Conservation (phyloP, 2,329 filamentous ascomycete species). For the Fusarium ambrosium region DNA sequence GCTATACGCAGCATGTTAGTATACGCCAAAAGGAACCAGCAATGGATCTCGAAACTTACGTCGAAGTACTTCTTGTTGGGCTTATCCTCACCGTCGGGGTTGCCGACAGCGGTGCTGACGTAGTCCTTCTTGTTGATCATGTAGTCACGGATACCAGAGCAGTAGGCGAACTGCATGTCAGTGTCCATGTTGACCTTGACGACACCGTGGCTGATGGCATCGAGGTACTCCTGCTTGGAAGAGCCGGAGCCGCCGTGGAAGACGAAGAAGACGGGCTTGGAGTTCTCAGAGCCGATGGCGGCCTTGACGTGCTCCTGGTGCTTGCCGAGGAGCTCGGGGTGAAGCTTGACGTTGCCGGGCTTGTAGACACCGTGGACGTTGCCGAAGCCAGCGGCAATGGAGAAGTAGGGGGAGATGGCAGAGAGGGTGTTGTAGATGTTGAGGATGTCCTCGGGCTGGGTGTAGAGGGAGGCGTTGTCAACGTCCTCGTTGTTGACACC, state of each 20-base stretch:
- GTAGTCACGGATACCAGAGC: conserved; percentile 93
- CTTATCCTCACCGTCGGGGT: conserved; percentile 96
- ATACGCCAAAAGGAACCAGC: background rate
- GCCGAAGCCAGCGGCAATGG: conserved; percentile 96
- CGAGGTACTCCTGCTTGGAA: conserved; percentile 88
- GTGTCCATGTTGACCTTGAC: conserved; percentile 99
- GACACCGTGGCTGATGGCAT: conserved; percentile 92
- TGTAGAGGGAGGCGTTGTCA: conserved; percentile 97
- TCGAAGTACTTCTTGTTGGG: conserved; percentile 98
- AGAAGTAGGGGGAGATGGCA: conserved; percentile 94
- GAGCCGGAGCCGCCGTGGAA: conserved; percentile 99
- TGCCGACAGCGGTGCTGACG: conserved; percentile 87
- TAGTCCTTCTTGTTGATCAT: conserved; percentile 96
- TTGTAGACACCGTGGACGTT: conserved; percentile 99
- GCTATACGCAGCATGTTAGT: conserved; percentile 59
- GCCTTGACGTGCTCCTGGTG: conserved; percentile 94
- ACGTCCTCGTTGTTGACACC: conserved; percentile 99
- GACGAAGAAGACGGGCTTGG: conserved; percentile 98
- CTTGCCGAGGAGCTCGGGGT: conserved; percentile 95
- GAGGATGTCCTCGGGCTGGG: conserved; percentile 96
- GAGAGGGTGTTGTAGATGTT: conserved; percentile 89
- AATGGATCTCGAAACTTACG: conserved; percentile 50
- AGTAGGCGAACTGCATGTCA: conserved; percentile 96
- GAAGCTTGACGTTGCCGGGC: conserved; percentile 95
- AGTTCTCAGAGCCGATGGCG: conserved; percentile 76